Percentiles rank a stretch among this genome's conserved stretches.
Conservation (phyloP, 805 yeast species). For the Pichia membranifaciens region DNA sequence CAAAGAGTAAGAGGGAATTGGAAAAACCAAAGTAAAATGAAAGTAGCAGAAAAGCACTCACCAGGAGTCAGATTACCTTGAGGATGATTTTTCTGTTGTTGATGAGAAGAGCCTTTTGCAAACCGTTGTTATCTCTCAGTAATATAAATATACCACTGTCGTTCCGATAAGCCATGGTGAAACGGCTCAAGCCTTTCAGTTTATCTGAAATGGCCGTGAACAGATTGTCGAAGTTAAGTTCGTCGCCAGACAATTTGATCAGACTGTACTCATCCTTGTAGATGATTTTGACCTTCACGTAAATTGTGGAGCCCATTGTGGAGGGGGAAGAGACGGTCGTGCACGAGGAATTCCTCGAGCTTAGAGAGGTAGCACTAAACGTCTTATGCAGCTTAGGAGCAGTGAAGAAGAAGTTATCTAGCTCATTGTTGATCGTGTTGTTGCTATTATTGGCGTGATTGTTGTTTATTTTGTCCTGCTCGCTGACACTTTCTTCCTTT, state of each 20-base stretch:
- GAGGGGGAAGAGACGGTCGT: background rate
- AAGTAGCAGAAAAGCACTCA: background rate
- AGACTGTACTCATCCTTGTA: constrained; percentile 17
- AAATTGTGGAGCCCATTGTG: background rate
- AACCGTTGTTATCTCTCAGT: constrained; percentile 17
- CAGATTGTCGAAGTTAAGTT: constrained; percentile 2
- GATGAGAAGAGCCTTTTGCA: constrained; percentile 11
- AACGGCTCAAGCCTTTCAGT: constrained; percentile 11
- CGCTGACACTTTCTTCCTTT: background rate
- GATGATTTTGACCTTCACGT: constrained; percentile 12
- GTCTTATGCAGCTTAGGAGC: background rate
- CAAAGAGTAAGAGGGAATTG: background rate
- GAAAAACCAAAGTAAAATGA: background rate
- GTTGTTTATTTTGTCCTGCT: background rate
- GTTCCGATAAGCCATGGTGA: constrained; percentile 17
- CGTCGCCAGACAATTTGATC: constrained; percentile 3
- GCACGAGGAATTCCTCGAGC: background rate
- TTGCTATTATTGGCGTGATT: background rate
- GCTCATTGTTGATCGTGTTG: background rate
- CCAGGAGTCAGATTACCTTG: constrained; percentile 9
- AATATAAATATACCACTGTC: constrained; percentile 15
- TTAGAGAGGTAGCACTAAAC: background rate
- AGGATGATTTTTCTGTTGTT: constrained; percentile 14
- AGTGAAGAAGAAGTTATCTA: background rate
- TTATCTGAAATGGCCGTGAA: constrained; percentile 12